phyloP scores from a whole-genome alignment of 208 protist genomes.

The Crithidia sp. region DNA sequence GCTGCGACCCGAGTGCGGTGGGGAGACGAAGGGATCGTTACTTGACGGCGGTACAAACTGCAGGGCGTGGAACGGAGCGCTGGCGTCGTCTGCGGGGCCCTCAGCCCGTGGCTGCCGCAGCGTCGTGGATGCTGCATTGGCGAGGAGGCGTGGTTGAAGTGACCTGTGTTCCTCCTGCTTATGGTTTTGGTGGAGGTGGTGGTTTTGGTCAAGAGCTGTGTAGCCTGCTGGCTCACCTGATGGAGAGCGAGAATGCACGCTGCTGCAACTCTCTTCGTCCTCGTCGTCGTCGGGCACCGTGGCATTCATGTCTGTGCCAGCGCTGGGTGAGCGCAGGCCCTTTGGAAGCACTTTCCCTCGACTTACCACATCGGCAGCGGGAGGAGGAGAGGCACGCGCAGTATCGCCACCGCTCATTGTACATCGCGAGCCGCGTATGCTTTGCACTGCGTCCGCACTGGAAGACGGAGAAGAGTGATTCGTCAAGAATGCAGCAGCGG shows the following conservation, averaged over 20 bases:
- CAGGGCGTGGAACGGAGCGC: constrained; percentile 27
- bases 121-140: too few species aligned
- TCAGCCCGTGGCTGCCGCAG: too few species aligned
- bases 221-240: too few species aligned
- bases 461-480: background rate
- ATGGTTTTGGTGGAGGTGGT: background rate
- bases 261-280: background rate
- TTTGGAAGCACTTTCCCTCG: constrained; percentile 25
- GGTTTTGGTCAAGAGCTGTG: background rate
- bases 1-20: constrained; percentile 13
- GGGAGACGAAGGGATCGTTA: constrained; percentile 4
- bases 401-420: background rate
- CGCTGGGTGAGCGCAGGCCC: constrained; percentile 29
- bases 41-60: constrained; percentile 10
- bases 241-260: too few species aligned
- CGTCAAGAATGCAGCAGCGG: background rate
- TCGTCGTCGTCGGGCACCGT: background rate
- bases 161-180: background rate
- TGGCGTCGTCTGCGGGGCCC: background rate
- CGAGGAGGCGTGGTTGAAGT: too few species aligned
- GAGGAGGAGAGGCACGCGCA: background rate
- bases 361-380: background rate
- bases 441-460: background rate
- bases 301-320: constrained; percentile 15
- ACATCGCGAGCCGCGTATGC: background rate